phyloP scores from a whole-genome alignment of 2,329 filamentous ascomycete species.

The Sarocladium kiliense region DNA sequence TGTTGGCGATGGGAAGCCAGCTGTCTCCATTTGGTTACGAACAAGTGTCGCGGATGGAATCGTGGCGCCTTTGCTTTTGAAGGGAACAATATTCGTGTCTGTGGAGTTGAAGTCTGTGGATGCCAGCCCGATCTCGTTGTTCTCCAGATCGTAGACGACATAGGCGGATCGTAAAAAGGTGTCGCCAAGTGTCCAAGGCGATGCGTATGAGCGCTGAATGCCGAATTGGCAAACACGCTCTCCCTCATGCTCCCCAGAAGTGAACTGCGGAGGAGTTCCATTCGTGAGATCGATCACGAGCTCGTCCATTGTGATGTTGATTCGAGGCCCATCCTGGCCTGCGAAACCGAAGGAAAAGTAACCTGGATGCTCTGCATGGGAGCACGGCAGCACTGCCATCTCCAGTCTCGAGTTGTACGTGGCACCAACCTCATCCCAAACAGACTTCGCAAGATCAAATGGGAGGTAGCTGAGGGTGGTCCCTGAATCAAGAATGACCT shows the following conservation, averaged over 20 bases:
- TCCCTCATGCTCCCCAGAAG: slow-evolving; percentile 36
- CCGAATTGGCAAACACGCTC: slow-evolving; percentile 50
- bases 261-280: slow-evolving; percentile 29
- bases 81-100: slow-evolving; percentile 42
- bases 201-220: slow-evolving; percentile 42
- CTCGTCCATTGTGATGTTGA: slow-evolving; percentile 51
- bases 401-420: slow-evolving; percentile 31
- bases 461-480: slow-evolving; percentile 70
- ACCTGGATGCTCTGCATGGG: slow-evolving; percentile 35
- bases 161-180: slow-evolving; percentile 57
- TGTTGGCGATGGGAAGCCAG: slow-evolving; percentile 14
- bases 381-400: slow-evolving; percentile 46
- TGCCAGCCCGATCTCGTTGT: slow-evolving; percentile 51
- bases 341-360: slow-evolving; percentile 51
- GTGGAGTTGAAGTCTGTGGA: slow-evolving; percentile 52
- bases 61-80: slow-evolving; percentile 40
- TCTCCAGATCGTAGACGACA: slow-evolving; percentile 54
- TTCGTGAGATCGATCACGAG: slow-evolving; percentile 43
- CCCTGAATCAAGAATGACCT: slow-evolving; percentile 68
- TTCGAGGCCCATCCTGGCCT: slow-evolving; percentile 40
- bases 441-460: slow-evolving; percentile 46
- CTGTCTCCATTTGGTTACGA: slow-evolving; percentile 30
- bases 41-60: slow-evolving; percentile 46
- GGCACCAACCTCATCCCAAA: slow-evolving; percentile 53
- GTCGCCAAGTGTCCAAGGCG: slow-evolving; percentile 47